These are phyloP conservation scores for Myriosclerotinia duriaeana DNA, from an alignment of 2,329 filamentous ascomycete genomes.

Conservation along the genomic window DNA sequence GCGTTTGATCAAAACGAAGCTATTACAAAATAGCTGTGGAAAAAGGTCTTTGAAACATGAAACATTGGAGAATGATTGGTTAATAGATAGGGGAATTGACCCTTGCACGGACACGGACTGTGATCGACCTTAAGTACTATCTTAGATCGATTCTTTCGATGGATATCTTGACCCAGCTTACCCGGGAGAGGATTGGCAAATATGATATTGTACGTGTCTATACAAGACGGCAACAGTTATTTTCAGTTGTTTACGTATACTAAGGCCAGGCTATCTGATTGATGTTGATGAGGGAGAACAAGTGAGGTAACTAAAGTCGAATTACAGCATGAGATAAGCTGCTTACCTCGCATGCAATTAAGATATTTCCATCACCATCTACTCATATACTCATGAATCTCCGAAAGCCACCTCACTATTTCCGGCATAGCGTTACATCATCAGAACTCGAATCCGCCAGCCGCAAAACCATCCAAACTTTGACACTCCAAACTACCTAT, in stretches of 20 bases:
- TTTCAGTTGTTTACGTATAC: not conserved
- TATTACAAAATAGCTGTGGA: not conserved
- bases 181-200: too few species aligned
- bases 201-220: not conserved
- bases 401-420: not conserved
- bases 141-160: not conserved
- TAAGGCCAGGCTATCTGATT: not conserved
- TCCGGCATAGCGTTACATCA: not conserved
- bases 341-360: not conserved
- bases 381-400: not conserved
- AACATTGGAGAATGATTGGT: conserved; percentile 13
- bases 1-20: conserved; percentile 2
- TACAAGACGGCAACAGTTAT: not conserved
- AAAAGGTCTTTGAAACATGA: not conserved
- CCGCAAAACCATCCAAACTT: conserved; percentile 12
- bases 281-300: conserved; percentile 2
- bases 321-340: not conserved
- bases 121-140: not conserved
- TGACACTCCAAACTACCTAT: not conserved
- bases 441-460: conserved; percentile 14
- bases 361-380: not conserved
- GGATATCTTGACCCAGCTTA: conserved; percentile 10
- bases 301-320: not conserved
- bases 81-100: not conserved
- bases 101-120: conserved; percentile 18